phyloP scores from a whole-genome alignment of 805 yeast genomes.

The Nakazawaea ernobii region DNA sequence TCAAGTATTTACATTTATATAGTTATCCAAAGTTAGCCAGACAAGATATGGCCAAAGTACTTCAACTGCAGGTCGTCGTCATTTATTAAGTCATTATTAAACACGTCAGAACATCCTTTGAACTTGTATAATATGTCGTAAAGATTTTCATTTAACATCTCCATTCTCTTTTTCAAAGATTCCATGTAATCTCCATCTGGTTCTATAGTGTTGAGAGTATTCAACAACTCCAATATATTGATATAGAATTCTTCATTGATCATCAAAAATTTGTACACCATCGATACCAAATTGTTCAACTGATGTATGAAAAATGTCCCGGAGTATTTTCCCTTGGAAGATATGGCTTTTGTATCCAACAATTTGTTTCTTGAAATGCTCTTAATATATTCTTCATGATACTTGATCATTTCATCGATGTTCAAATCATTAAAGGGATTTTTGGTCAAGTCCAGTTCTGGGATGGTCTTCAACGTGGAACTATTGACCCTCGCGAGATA shows the following conservation, averaged over 20 bases:
- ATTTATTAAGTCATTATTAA: constrained; percentile 46
- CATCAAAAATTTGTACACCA: constrained; percentile 32
- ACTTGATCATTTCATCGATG: constrained; percentile 41
- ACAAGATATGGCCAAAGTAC: constrained; percentile 34
- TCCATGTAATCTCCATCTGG: constrained; percentile 20
- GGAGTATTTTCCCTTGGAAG: constrained; percentile 30
- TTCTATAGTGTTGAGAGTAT: constrained; percentile 12
- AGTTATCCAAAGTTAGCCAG: constrained; percentile 11
- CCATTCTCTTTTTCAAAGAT: constrained; percentile 24
- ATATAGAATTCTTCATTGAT: constrained; percentile 31
- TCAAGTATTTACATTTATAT: no score
- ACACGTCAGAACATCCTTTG: constrained; percentile 32
- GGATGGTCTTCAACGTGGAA: not conserved
- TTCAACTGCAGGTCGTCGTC: constrained; percentile 46
- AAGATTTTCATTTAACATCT: constrained; percentile 33
- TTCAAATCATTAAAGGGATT: constrained; percentile 27
- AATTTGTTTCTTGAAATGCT: constrained; percentile 32
- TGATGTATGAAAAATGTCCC: constrained; percentile 36
- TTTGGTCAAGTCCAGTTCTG: not conserved
- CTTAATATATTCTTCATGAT: constrained; percentile 28
- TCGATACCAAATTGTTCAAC: constrained; percentile 29
- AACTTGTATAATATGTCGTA: constrained; percentile 38
- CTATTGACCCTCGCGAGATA: constrained; percentile 17
- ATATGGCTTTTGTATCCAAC: constrained; percentile 20
- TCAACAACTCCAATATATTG: constrained; percentile 26